Evolutionary conservation across 1,139 yeast genomes (phyloP).

Genomic region (Saccharomyces pastorianus): DNA sequence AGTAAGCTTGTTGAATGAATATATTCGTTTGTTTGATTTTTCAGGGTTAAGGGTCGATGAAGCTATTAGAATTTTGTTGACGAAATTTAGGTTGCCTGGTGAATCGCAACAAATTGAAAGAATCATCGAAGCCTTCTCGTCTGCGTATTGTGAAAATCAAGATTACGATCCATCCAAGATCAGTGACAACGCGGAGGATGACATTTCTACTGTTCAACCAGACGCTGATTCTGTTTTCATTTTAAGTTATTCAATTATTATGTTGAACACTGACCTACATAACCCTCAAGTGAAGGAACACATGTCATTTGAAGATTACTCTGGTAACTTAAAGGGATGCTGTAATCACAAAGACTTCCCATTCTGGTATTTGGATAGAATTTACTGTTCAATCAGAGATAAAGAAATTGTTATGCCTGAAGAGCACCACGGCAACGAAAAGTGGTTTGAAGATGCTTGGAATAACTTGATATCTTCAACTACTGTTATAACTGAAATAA

Average conservation of each 20-base stretch:
- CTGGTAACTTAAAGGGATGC: slow-evolving; percentile 71
- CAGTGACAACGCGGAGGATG: slow-evolving; percentile 28
- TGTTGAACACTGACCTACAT: slow-evolving; percentile 72
- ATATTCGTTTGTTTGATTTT: slow-evolving; percentile 69
- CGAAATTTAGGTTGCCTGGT: slow-evolving; percentile 88
- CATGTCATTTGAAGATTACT: slow-evolving; percentile 81
- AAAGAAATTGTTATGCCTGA: slow-evolving; percentile 96
- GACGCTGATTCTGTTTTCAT: slow-evolving; percentile 68
- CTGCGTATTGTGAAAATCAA: slow-evolving; percentile 62
- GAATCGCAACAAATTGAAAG: slow-evolving; percentile 95
- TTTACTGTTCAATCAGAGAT: slow-evolving; percentile 71
- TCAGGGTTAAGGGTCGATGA: slow-evolving; percentile 79
- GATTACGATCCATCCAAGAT: slow-evolving; percentile 28
- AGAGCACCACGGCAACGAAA: slow-evolving; percentile 78
- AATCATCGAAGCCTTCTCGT: slow-evolving; percentile 79
- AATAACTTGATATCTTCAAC: slow-evolving; percentile 61
- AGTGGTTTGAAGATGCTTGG: slow-evolving; percentile 94
- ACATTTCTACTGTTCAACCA: slow-evolving; percentile 44
- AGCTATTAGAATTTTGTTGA: slow-evolving; percentile 74
- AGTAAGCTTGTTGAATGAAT: slow-evolving; percentile 49
- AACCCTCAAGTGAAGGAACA: slow-evolving; percentile 75
- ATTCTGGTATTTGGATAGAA: slow-evolving; percentile 72
- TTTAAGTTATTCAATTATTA: slow-evolving; percentile 64
- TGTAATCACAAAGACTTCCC: slow-evolving; percentile 72
- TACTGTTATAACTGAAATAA: slow-evolving; percentile 30